phyloP scores from a whole-genome alignment of 148 eudicot species.

The Amaranthus palmeri region DNA sequence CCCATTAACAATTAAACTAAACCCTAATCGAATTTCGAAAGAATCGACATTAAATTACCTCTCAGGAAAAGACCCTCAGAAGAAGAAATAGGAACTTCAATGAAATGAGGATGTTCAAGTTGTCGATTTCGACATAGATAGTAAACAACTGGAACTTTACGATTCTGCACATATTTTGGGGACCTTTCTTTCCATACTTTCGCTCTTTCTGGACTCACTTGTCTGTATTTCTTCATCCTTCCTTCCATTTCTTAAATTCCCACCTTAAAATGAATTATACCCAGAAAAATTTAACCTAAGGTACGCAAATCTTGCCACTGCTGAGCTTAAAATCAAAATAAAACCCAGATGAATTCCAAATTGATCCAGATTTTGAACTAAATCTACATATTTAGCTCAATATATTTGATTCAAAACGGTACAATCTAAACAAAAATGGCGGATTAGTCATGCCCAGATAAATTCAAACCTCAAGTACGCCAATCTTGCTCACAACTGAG shows the following conservation, averaged over 20 bases:
- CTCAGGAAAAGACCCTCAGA: constrained; percentile 68
- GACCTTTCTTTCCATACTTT: constrained; percentile 93
- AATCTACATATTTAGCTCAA: neutral
- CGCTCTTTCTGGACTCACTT: constrained; percentile 89
- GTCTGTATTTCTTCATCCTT: constrained; percentile 66
- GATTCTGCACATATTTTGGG: constrained; percentile 60
- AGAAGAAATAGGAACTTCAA: constrained; percentile 62
- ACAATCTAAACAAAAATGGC: too few relatives aligned
- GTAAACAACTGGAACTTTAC: constrained; percentile 72
- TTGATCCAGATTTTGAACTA: neutral
- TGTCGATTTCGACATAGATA: constrained; percentile 73
- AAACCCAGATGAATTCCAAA: neutral
- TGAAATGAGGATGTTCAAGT: constrained; percentile 86
- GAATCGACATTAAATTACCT: constrained; percentile 33
- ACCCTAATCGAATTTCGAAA: neutral
- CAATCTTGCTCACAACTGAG: neutral
- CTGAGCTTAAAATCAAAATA: neutral
- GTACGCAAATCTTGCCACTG: constrained; percentile 3
- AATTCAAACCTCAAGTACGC: neutral
- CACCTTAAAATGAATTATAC: neutral
- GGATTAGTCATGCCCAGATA: neutral
- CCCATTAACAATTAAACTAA: neutral
- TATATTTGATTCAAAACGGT: too few relatives aligned
- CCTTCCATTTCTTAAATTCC: constrained; percentile 54
- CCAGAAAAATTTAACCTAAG: neutral